These are phyloP conservation scores for Candida dubliniensis DNA, from an alignment of 1,139 yeast species.

Conservation along the genomic window DNA sequence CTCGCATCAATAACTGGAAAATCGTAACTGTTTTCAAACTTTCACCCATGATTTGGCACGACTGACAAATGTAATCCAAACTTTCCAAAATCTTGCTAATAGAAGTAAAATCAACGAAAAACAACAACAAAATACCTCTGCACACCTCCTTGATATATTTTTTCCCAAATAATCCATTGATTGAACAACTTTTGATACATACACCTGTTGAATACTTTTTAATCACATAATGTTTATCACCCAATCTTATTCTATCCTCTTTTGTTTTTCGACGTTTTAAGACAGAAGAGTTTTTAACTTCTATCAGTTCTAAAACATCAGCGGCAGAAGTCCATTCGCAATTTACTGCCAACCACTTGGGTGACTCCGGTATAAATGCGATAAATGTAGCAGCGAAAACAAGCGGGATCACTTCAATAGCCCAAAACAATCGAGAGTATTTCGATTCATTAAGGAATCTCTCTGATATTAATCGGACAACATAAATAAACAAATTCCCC, in stretches of 20 bases:
- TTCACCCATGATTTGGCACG: conserved; percentile 28
- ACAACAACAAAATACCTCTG: conserved; percentile 25
- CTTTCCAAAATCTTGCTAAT: conserved; percentile 25
- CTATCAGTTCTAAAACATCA: conserved; percentile 20
- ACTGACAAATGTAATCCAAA: conserved; percentile 26
- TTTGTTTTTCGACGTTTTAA: conserved; percentile 2
- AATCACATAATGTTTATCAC: conserved; percentile 27
- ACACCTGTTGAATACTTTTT: conserved; percentile 27
- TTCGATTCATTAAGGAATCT: conserved; percentile 7
- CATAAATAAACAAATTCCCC: conserved; percentile 26
- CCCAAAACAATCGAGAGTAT: conserved; percentile 22
- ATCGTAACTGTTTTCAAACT: conserved; percentile 19
- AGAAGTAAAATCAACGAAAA: conserved; percentile 28
- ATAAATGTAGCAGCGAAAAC: conserved; percentile 13
- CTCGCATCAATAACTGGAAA: conserved; percentile 23
- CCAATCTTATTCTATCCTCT: conserved; percentile 12
- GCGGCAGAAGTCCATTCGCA: conserved; percentile 36
- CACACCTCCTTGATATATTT: conserved; percentile 22
- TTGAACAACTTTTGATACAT: conserved; percentile 21
- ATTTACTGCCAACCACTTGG: conserved; percentile 35
- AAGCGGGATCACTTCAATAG: conserved; percentile 27
- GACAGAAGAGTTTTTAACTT: conserved; percentile 9
- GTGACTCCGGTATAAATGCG: conserved; percentile 34
- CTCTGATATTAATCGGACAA: conserved; percentile 22
- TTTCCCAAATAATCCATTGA: conserved; percentile 23